Percentiles rank a stretch among this genome's conserved stretches.
Conservation (phyloP, 2,329 filamentous ascomycete species). For the Xylariaceae sp. region DNA sequence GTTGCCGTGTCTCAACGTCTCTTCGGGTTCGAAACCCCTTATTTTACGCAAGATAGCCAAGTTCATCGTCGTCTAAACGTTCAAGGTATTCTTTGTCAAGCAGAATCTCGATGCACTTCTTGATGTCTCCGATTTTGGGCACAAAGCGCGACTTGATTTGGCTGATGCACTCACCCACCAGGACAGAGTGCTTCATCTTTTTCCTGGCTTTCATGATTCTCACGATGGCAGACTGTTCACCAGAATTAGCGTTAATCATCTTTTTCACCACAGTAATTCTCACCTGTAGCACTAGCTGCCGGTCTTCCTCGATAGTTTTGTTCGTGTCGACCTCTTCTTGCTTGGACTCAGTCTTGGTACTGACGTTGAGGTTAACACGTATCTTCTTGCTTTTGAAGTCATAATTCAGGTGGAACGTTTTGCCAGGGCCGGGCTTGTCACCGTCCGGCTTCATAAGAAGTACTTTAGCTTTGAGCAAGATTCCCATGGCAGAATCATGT, state of each 20-base stretch:
- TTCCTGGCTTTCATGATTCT: conserved; percentile 99
- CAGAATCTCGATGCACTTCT: conserved; percentile 98
- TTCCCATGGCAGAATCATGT: conserved; percentile 78
- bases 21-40: not conserved
- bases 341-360: conserved; percentile 92
- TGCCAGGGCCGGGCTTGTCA: conserved; percentile 72
- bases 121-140: conserved; percentile 92
- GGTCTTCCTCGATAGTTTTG: conserved; percentile 98
- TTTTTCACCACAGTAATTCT: conserved; percentile 34
- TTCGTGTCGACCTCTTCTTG: conserved; percentile 95
- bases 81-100: conserved; percentile 99
- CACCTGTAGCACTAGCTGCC: conserved; percentile 95
- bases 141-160: conserved; percentile 92
- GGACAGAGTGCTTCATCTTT: conserved; percentile 94
- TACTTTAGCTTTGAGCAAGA: conserved; percentile 92
- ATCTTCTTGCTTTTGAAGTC: conserved; percentile 99
- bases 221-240: conserved; percentile 82
- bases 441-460: conserved; percentile 66
- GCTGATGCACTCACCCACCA: conserved; percentile 91
- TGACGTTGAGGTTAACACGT: conserved; percentile 92
- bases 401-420: conserved; percentile 79
- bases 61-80: conserved; percentile 86
- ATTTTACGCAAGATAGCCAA: conserved; percentile 83
- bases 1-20: not conserved
- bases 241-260: conserved; percentile 10